Base-by-base conservation (phyloP, 192 early-diverging fungal species). In the Cetraspora pellucida region DNA sequence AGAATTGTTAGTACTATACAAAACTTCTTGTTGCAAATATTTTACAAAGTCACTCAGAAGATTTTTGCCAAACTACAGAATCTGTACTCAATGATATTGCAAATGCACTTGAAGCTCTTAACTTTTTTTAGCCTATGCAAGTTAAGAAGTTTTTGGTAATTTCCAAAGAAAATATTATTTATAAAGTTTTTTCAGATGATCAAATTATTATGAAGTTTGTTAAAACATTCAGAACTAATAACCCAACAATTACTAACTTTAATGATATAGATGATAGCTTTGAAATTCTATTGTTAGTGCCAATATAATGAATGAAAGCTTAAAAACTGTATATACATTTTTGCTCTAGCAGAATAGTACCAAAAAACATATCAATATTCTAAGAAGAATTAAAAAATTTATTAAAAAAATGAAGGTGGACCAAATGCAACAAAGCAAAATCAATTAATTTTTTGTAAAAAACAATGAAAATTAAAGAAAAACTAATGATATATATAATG, bases 131-230 rank as follows among this genome's bases (percentile, higher is more conserved):
- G 10, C 2, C 49, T 52, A 77, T 77, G 75, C 10, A 30, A 10
- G 17, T 46, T 23, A 27, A 43, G 13, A 44, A 77, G 37, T 77
- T 45, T 77, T 45, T 77, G 10, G 23, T 11, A 2, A 27, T 77
- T 11, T 16, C 75, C 10, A 44, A 77, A 54, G n/a, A n/a, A n/a
- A n/a, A n/a, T n/a, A n/a, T n/a, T n/a, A n/a, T n/a, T n/a, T n/a
- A n/a, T n/a, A n/a, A n/a, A n/a, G 63, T 74, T 55, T 50, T 28
- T 66, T 43, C 65, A 37, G 63, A 66, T 77, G 75, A 76, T 50
- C 31, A 76, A 65, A 61, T 76, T 21, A 77, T 77, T 61, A 8
- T 49, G 8, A 30, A 65, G 3, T 37, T 76, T 64, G 37, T 45
- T 27, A 16, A 50, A 23, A 43, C 1, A 1, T 45, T 67, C 44